Percentiles rank a stretch among this genome's conserved stretches.
Conservation (phyloP, 1,284 basidiomycete genomes). For the Puccinia brachypodii region DNA sequence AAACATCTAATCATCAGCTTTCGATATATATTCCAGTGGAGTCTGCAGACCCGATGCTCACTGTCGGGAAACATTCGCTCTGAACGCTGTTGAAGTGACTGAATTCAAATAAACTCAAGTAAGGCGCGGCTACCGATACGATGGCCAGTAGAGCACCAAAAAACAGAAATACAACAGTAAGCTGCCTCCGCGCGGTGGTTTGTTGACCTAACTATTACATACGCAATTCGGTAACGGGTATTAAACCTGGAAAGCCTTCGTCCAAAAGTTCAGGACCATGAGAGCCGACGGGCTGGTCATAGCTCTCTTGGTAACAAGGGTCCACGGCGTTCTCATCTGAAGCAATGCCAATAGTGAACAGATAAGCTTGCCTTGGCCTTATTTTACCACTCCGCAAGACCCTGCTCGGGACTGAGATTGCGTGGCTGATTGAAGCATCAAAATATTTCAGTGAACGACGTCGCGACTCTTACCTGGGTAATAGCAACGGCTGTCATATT, state of each 20-base stretch:
- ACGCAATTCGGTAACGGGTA: slow-evolving; percentile 1
- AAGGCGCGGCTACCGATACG: neutral
- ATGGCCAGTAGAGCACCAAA: neutral
- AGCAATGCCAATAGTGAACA: neutral
- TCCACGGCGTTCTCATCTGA: neutral
- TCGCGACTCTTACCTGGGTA: neutral
- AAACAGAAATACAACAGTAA: neutral
- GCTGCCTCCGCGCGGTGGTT: neutral
- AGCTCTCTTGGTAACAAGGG: neutral
- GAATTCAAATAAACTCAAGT: slow-evolving; percentile 10
- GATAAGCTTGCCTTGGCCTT: neutral
- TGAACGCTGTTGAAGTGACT: slow-evolving; percentile 35
- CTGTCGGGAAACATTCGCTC: slow-evolving; percentile 30
- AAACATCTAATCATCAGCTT: neutral
- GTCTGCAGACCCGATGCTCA: neutral
- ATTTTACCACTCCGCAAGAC: neutral
- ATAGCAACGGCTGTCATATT: neutral
- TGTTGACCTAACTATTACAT: neutral
- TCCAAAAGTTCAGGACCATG: neutral
- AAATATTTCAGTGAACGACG: neutral
- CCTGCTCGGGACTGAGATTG: neutral
- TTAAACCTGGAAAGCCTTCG: neutral
- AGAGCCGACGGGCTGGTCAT: neutral
- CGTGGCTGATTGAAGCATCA: neutral
- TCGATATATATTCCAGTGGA: neutral